phyloP scores from a whole-genome alignment of 73 alveolate genomes.

The Paramecium biaurelia region DNA sequence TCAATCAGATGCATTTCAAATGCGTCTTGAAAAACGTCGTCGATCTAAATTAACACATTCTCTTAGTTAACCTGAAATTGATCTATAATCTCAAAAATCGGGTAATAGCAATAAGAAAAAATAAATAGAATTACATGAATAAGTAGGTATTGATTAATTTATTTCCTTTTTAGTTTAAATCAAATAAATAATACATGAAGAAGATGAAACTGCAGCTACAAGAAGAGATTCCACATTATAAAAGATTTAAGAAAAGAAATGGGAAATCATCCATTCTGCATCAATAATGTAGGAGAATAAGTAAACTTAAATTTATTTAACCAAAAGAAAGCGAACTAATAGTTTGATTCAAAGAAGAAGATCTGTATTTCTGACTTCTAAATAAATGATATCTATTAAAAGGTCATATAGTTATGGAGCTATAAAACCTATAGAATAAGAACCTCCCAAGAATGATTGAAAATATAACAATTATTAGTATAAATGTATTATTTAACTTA shows the following conservation, averaged over 20 bases:
- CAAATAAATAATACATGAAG: not conserved
- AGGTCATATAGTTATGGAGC: not conserved
- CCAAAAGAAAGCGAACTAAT: not conserved
- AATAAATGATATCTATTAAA: not conserved
- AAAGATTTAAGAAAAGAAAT: not conserved
- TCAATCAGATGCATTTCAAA: not conserved
- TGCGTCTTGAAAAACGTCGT: not conserved
- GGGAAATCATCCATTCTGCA: not conserved
- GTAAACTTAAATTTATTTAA: not conserved
- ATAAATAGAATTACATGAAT: not conserved
- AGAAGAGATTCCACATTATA: not conserved
- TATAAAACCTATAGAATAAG: not conserved
- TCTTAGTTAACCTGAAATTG: conserved; percentile 27
- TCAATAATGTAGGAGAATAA: not conserved
- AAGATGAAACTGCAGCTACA: not conserved
- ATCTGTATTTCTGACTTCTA: not conserved
- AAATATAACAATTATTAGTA: not conserved
- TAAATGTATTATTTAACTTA: too few species aligned
- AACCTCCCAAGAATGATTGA: not conserved
- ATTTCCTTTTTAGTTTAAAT: not conserved
- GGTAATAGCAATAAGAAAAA: not conserved
- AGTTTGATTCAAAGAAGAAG: not conserved
- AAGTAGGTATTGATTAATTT: not conserved
- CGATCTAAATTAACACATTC: conserved; percentile 13
- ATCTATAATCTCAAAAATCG: not conserved